Conservation (phyloP, 116 monocot genomes). For the Posidonia oceanica region DNA sequence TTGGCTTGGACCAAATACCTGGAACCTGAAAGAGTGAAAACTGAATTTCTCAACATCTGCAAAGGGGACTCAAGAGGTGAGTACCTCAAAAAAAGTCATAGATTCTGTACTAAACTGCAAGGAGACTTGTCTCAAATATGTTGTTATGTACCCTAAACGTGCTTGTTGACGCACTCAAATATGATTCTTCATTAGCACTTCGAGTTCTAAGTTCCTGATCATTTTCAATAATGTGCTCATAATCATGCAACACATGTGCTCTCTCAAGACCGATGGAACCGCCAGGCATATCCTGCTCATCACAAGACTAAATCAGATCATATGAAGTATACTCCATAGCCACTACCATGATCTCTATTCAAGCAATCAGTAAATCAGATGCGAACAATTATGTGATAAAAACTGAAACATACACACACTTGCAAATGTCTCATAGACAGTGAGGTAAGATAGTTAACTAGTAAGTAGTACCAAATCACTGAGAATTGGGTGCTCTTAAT, state of each 20-base stretch:
- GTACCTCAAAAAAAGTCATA: not conserved
- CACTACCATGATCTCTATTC: not conserved
- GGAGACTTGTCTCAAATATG: slow-evolving; percentile 4
- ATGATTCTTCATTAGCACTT: slow-evolving; percentile 48
- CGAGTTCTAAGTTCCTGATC: slow-evolving; percentile 15
- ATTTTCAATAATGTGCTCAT: not conserved
- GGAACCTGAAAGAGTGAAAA: slow-evolving; percentile 18
- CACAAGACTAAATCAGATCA: not conserved
- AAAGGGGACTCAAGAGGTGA: not conserved
- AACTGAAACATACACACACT: too few relatives aligned
- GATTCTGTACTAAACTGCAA: slow-evolving; percentile 3
- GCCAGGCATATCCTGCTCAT: slow-evolving; percentile 33
- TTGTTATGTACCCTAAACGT: not conserved
- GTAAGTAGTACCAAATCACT: not conserved
- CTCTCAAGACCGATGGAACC: slow-evolving; percentile 12
- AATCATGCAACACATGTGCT: slow-evolving; percentile 15
- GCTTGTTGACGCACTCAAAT: slow-evolving; percentile 34
- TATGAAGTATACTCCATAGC: not conserved
- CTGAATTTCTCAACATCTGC: not conserved
- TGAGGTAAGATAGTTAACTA: not conserved
- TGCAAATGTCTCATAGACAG: not conserved
- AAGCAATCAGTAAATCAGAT: not conserved
- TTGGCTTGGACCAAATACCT: slow-evolving; percentile 35
- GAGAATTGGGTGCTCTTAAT: not conserved
- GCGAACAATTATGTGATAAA: too few relatives aligned